Conservation (phyloP, 2,329 filamentous ascomycete species). For the Trichophaea hybrida region DNA sequence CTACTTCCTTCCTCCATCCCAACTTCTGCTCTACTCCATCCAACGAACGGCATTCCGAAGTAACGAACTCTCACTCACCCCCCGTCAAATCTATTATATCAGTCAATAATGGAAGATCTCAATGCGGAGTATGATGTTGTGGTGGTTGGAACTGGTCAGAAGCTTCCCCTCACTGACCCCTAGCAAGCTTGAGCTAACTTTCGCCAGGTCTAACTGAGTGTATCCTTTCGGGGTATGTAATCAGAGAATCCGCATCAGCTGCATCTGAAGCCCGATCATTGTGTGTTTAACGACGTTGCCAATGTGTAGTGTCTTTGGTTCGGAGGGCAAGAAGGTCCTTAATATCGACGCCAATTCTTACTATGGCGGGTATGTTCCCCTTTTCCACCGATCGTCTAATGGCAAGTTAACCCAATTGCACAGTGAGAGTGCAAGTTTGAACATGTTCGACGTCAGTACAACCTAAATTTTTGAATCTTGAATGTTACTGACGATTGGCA, state of each 20-base stretch:
- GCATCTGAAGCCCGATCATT: neutral
- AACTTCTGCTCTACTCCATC: neutral
- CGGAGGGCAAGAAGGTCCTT: constrained; percentile 97
- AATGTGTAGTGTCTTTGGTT: constrained; percentile 64
- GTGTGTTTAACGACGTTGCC: constrained; percentile 22
- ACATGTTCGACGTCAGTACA: constrained; percentile 69
- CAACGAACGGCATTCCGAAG: neutral
- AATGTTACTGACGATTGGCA: constrained; percentile 30
- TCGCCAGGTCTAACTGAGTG: constrained; percentile 83
- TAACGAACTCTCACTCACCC: neutral
- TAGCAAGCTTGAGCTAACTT: constrained; percentile 5
- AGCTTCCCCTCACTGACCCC: constrained; percentile 29
- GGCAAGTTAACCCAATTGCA: constrained; percentile 21
- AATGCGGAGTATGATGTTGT: constrained; percentile 97
- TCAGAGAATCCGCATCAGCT: neutral
- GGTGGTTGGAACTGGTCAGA: constrained; percentile 88
- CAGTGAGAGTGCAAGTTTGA: constrained; percentile 89
- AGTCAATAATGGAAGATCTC: constrained; percentile 78
- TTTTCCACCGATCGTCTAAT: constrained; percentile 11
- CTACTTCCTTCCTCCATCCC: neutral
- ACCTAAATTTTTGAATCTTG: neutral
- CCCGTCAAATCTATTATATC: constrained; percentile 5
- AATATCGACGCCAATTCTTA: constrained; percentile 98
- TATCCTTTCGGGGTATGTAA: constrained; percentile 80
- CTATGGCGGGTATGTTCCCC: constrained; percentile 71